Evolutionary conservation across 1,139 yeast genomes (phyloP).

Genomic region (Scheffersomyces segobiensis): DNA sequence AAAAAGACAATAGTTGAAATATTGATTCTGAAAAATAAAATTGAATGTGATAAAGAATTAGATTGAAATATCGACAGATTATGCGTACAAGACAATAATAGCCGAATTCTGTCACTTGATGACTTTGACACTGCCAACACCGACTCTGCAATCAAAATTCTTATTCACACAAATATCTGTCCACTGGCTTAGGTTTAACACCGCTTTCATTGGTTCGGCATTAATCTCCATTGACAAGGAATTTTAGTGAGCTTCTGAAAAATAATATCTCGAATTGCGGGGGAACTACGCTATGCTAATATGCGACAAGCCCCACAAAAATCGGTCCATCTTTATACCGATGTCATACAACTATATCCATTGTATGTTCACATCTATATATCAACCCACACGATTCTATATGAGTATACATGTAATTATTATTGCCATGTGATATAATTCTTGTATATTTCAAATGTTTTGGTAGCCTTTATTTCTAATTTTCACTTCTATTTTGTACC

Average conservation of each 20-base stretch:
- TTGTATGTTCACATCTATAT: too few species aligned
- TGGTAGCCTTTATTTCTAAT: too few species aligned
- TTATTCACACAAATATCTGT: background rate
- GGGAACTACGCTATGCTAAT: background rate
- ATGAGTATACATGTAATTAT: too few species aligned
- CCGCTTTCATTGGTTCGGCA: background rate
- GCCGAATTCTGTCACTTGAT: background rate
- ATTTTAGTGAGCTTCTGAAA: background rate
- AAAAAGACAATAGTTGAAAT: background rate
- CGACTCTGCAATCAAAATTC: background rate
- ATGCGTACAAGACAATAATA: background rate
- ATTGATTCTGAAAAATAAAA: too few species aligned
- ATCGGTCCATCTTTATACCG: background rate
- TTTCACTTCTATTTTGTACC: background rate
- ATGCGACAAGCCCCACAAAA: background rate
- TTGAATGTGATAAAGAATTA: background rate
- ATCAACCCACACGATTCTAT: background rate
- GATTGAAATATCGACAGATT: background rate
- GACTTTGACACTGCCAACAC: background rate
- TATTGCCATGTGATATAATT: too few species aligned
- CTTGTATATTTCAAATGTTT: too few species aligned
- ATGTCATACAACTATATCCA: too few species aligned
- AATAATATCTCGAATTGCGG: background rate
- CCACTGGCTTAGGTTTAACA: background rate
- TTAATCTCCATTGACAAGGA: background rate